Conservation (phyloP, 129 eudicot species). For the Helianthus tuberosus region DNA sequence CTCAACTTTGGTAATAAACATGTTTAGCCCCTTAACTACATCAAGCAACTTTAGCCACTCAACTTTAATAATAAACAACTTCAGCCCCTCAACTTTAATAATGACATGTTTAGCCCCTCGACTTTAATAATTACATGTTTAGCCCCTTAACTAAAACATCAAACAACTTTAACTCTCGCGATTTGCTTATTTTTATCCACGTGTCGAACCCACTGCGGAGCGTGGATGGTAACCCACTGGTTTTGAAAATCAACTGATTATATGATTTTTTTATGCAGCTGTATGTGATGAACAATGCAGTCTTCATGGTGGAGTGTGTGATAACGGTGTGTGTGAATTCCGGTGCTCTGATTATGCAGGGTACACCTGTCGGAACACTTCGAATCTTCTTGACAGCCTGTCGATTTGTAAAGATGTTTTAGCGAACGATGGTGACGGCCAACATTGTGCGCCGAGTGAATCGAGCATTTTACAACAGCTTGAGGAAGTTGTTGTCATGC, state of each 20-base stretch:
- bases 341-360: constrained; percentile 99
- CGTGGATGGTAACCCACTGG: no score
- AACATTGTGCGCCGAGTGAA: constrained; percentile 96
- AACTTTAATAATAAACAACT: no score
- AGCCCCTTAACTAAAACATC: no score
- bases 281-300: constrained; percentile 98
- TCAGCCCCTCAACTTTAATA: no score
- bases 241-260: background rate
- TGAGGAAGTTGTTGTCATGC: constrained; percentile 96
- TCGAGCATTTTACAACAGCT: constrained; percentile 85
- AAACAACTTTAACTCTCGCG: no score
- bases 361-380: constrained; percentile 87
- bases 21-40: no score
- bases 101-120: no score
- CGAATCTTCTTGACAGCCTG: constrained; percentile 73
- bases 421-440: constrained; percentile 61
- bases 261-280: constrained; percentile 48
- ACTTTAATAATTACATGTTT: no score
- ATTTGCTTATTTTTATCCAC: no score
- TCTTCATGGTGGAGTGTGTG: constrained; percentile 99
- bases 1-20: no score
- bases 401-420: constrained; percentile 80
- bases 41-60: no score
- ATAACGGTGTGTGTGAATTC: constrained; percentile 91
- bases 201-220: no score